A percentile compares a stretch with the other conserved stretches of the same genome.
Evolutionary conservation across 148 eudicot genomes (phyloP).

Genomic region (Euryodendron excelsum): DNA sequence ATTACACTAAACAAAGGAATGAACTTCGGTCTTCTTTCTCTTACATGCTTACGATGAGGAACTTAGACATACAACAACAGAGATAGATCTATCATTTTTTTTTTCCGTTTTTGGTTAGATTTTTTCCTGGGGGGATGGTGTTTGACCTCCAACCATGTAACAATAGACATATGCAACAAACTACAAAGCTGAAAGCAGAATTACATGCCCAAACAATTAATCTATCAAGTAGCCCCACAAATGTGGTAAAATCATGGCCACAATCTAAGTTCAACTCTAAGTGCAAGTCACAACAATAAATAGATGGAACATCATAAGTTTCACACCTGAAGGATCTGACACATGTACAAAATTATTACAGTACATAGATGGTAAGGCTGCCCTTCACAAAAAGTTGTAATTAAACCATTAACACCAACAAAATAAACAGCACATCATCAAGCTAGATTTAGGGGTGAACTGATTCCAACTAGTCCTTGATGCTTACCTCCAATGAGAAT

Average conservation of each 20-base stretch:
- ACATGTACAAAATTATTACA: conserved; percentile 73
- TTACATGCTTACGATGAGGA: too few relatives aligned
- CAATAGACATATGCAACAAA: background rate
- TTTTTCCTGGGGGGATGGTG: background rate
- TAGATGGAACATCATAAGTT: conserved; percentile 40
- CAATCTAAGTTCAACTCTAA: background rate
- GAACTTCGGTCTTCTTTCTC: too few relatives aligned
- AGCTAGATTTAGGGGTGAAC: conserved; percentile 30
- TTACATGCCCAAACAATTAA: background rate
- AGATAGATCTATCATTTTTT: too few relatives aligned
- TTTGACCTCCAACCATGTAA: background rate
- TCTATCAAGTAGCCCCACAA: background rate
- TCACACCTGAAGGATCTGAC: conserved; percentile 35
- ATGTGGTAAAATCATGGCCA: background rate
- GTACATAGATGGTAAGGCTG: conserved; percentile 31
- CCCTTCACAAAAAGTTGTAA: conserved; percentile 37
- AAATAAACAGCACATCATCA: conserved; percentile 32
- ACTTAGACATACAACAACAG: too few relatives aligned
- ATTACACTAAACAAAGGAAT: too few relatives aligned
- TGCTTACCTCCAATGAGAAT: conserved; percentile 43
- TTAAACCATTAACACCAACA: conserved; percentile 34
- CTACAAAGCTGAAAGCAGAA: background rate
- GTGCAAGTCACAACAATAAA: conserved; percentile 18
- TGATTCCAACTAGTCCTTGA: conserved; percentile 30
- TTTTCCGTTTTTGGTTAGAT: background rate